Conservation (phyloP, 140 eudicot species). For the Senecio squalidus region DNA sequence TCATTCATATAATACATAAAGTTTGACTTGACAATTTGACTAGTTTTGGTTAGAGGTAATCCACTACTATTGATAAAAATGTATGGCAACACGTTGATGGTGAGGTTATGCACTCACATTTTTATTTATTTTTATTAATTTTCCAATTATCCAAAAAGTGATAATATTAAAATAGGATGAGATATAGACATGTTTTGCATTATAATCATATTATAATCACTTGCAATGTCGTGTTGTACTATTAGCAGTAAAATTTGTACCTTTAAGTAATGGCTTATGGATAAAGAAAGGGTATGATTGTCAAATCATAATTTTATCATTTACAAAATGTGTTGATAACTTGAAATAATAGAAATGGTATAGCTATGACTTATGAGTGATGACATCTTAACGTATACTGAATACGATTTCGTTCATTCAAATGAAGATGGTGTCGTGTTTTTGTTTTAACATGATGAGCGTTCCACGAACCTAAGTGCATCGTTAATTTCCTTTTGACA, state of each 20-base stretch:
- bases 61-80: constrained; percentile 19
- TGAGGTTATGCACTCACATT: constrained; percentile 26
- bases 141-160: no score
- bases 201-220: no score
- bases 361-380: no score
- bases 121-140: neutral
- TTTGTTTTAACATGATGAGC: neutral
- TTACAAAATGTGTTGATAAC: no score
- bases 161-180: no score
- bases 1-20: constrained; percentile 3
- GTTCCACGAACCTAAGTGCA: no score
- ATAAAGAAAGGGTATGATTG: neutral
- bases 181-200: no score
- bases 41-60: constrained; percentile 23
- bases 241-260: neutral
- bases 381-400: no score
- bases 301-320: neutral
- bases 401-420: no score
- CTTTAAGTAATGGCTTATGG: neutral
- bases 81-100: constrained; percentile 22
- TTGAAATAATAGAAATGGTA: no score
- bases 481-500: neutral
- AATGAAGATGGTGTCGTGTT: no score
- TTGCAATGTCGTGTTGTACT: no score
- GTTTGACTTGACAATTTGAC: constrained; percentile 21